Evolutionary conservation across 2,329 filamentous ascomycete genomes (phyloP), one percentile per base, ranked within the genome.

Genomic region (Penicillium sp.): DNA sequence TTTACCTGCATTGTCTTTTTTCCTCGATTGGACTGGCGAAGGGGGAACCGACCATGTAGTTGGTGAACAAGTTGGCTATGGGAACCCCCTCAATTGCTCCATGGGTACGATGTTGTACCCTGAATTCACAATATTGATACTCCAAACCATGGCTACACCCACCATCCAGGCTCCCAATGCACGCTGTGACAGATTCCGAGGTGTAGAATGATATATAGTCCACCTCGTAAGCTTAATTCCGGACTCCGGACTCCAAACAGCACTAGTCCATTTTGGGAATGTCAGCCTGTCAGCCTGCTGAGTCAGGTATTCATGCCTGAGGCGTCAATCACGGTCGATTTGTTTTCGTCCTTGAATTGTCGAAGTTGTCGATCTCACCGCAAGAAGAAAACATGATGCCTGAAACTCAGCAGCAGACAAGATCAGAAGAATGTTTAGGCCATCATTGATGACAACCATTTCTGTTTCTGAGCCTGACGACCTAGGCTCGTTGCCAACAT

Each of bases 391-490:
- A 27, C 4, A 27, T 27, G 25, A n/a, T 4, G 25, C 18, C 17
- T 9, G 4, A 16, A 16, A 26, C 17, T 18, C 32, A 11, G 17
- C 29, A 31, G 8, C 36, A 7, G 16, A 15, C 6, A 19, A 26
- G 5, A 10, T 15, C 13, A 28, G 16, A 13, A 28, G 21, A 27
- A 27, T 7, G 16, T 10, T n/a, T 28, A 28, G 14, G 29, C 21
- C 14, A 13, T 13, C 9, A 13, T 33, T 33, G 28, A 15, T 21
- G 20, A 19, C 13, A 18, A 27, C 8, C 10, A 7, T 8, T 23
- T 10, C 33, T 17, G 39, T 29, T 7, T 33, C 39, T 21, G 33
- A 36, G 17, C 34, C 39, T 33, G 28, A 41, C 23, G 10, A 32
- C 13, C 25, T n/a, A 16, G 35, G 5, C 27, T 16, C 6, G 13